These are phyloP conservation scores for Sclerotinia minor DNA, from an alignment of 2,329 filamentous ascomycete species.

Conservation along the genomic window DNA sequence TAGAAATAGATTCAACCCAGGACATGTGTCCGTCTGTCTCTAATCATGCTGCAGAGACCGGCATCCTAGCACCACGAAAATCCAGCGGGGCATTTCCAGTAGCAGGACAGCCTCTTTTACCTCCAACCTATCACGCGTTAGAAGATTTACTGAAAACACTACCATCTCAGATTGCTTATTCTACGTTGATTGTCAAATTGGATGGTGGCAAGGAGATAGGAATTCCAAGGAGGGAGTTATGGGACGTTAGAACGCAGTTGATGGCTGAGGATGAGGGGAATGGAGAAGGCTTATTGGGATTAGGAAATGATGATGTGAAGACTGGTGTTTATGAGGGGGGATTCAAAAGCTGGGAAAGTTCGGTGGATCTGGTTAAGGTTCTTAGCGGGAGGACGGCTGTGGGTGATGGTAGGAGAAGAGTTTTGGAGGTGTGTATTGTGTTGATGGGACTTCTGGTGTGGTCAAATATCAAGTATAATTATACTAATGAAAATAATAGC, in stretches of 20 bases:
- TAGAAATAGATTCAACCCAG: slow-evolving; percentile 46
- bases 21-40: slow-evolving; percentile 7
- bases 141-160: slow-evolving; percentile 55
- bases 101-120: slow-evolving; percentile 59
- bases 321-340: slow-evolving; percentile 84
- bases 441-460: not conserved
- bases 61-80: slow-evolving; percentile 33
- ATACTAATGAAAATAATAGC: slow-evolving; percentile 46
- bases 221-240: slow-evolving; percentile 74
- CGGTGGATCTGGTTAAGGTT: slow-evolving; percentile 73
- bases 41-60: slow-evolving; percentile 41
- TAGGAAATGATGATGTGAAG: slow-evolving; percentile 72
- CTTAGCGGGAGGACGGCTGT: slow-evolving; percentile 22
- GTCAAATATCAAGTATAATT: not conserved
- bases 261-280: slow-evolving; percentile 73
- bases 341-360: slow-evolving; percentile 90
- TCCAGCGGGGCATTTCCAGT: slow-evolving; percentile 57
- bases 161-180: slow-evolving; percentile 74
- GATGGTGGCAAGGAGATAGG: slow-evolving; percentile 55
- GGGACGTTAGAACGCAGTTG: slow-evolving; percentile 78
- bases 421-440: slow-evolving; percentile 39
- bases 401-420: slow-evolving; percentile 27
- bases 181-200: slow-evolving; percentile 59
- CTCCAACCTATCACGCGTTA: slow-evolving; percentile 54
- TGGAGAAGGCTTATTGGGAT: slow-evolving; percentile 50